Base-by-base conservation (phyloP, 352 stramenopile species). In the Pythium pyrilobum region DNA sequence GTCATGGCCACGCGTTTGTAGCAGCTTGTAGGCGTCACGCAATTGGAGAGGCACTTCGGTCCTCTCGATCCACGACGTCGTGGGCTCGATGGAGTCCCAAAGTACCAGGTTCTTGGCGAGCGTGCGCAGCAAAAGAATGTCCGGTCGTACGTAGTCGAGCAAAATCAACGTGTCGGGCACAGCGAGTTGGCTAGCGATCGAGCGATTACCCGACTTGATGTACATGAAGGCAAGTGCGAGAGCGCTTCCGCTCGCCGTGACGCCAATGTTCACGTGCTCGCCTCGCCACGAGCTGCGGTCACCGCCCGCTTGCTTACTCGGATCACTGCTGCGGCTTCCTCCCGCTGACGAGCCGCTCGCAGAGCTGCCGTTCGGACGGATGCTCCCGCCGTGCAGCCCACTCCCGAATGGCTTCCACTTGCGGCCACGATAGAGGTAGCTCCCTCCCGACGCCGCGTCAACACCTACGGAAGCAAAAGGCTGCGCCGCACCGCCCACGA, bases 161-260 rank as follows among this genome's bases (percentile, higher is more conserved):
- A 97, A 69, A 47, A 97, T 97, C 33, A 98, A 77, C 10, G 96
- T 99, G 36, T 98, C 77, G 7, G 97, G 97, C 43, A 99, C 76
- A 4, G 69, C 64, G 25, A 99, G 67, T 24, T 91, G 82, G 18
- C 81, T 80, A 12, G 85, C 78, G 43, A 96, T 79, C 3, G 72
- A 77, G 29, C 81, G 80, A 68, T 97, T 97, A 53, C 85, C 79
- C 28, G 80, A 98, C 60, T 96, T 88, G 54, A 99, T 88, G 66
- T 98, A 98, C 77, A 99, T 98, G 34, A 99, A 88, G 13, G 86
- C 95, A 20, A 99, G 71, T 9, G 96, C 96, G 42, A 99, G 56
- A 6, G 89, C 97, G 38, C 78, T 89, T 42, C 87, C 95, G 21
- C 91, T 88, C 16, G 95, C 89, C 29, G 97, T 99, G 3, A 99